These are phyloP conservation scores for Rhynchosporium graminicola DNA, from an alignment of 2,329 filamentous ascomycete genomes.

Conservation along the genomic window DNA sequence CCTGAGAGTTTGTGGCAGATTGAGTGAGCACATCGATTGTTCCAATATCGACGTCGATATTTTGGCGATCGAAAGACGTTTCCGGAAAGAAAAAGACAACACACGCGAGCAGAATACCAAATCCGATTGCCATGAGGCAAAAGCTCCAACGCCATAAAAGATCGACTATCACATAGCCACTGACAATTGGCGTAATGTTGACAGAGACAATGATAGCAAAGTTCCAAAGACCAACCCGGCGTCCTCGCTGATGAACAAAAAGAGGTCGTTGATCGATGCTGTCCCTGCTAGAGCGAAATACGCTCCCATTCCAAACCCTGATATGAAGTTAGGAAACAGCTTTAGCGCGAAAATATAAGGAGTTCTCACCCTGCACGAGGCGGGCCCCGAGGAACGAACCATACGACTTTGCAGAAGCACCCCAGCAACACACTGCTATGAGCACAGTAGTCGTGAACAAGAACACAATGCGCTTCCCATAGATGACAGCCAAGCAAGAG, in stretches of 20 bases:
- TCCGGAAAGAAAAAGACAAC: constrained; percentile 19
- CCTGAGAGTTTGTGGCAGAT: not conserved
- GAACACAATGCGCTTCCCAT: constrained; percentile 19
- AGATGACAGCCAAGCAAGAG: constrained; percentile 17
- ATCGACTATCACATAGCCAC: constrained; percentile 41
- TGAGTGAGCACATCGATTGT: not conserved
- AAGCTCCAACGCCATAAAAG: constrained; percentile 35
- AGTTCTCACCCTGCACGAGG: constrained; percentile 14
- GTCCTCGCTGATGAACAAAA: constrained; percentile 25
- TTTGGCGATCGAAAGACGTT: constrained; percentile 27
- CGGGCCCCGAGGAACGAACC: constrained; percentile 17
- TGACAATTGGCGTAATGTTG: constrained; percentile 39
- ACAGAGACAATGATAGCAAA: constrained; percentile 17
- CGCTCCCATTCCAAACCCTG: constrained; percentile 22
- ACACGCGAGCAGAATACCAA: constrained; percentile 40
- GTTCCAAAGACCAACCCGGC: constrained; percentile 28
- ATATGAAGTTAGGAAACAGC: not conserved
- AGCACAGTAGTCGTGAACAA: constrained; percentile 17
- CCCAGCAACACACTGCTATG: constrained; percentile 19
- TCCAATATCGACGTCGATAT: not conserved
- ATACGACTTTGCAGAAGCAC: constrained; percentile 10
- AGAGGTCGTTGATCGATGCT: constrained; percentile 24
- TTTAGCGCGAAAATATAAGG: not conserved
- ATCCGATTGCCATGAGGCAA: constrained; percentile 34
- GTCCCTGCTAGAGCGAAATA: constrained; percentile 26